Conservation (phyloP, 2,329 filamentous ascomycete species). For the Blastomyces parvus region DNA sequence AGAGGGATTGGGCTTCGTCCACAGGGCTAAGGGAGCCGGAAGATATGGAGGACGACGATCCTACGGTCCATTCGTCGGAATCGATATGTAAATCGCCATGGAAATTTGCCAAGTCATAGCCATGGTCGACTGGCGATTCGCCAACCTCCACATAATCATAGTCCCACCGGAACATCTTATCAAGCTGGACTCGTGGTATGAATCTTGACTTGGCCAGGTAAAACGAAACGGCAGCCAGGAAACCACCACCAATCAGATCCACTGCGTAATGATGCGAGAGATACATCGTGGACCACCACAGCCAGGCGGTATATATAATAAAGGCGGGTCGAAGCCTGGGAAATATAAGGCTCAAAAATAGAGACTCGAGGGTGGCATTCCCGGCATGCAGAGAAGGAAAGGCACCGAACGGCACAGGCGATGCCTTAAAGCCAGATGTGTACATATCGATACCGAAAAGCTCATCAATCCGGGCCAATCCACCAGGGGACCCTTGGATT, state of each 20-base stretch:
- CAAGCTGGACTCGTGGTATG: conserved; percentile 69
- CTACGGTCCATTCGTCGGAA: conserved; percentile 84
- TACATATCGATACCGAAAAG: conserved; percentile 89
- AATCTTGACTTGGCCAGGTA: conserved; percentile 73
- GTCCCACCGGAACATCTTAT: conserved; percentile 85
- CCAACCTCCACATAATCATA: conserved; percentile 89
- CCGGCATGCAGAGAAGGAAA: conserved; percentile 90
- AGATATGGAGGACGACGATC: conserved; percentile 68
- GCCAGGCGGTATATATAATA: conserved; percentile 77
- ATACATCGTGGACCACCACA: conserved; percentile 99
- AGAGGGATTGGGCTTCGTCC: conserved; percentile 45
- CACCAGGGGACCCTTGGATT: conserved; percentile 80
- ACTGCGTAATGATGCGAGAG: conserved; percentile 95
- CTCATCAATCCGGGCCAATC: conserved; percentile 76
- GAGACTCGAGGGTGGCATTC: conserved; percentile 76
- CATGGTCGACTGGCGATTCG: conserved; percentile 43
- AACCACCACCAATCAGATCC: conserved; percentile 76
- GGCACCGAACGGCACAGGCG: conserved; percentile 85
- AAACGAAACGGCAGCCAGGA: conserved; percentile 68
- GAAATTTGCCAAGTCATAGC: conserved; percentile 48
- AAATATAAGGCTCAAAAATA: conserved; percentile 91
- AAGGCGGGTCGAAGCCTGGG: conserved; percentile 71
- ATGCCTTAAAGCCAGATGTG: conserved; percentile 82
- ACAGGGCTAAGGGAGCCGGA: conserved; percentile 54
- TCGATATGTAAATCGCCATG: conserved; percentile 52